phyloP scores from a whole-genome alignment of 345 rosid genomes.

The Salix viminalis region DNA sequence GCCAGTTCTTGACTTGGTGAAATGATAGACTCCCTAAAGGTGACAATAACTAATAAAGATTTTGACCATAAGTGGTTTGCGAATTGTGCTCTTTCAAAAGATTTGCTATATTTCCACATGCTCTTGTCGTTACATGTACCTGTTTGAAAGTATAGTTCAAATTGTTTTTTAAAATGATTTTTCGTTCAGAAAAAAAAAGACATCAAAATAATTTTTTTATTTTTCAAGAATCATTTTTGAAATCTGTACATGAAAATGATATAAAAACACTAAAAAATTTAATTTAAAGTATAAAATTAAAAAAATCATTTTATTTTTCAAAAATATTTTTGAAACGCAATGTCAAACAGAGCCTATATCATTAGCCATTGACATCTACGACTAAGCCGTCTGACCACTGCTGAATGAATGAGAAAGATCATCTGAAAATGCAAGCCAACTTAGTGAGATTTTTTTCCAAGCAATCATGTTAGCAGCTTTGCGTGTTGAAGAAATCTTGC shows the following conservation, averaged over 20 bases:
- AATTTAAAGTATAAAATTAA: too few relatives aligned
- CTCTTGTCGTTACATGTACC: slow-evolving; percentile 7
- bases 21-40: slow-evolving; percentile 18
- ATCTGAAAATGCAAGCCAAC: background rate
- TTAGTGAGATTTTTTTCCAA: background rate
- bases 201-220: too few relatives aligned
- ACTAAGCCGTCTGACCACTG: slow-evolving; percentile 5
- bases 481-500: slow-evolving; percentile 20
- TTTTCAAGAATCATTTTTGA: too few relatives aligned
- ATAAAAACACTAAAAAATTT: too few relatives aligned
- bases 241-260: too few relatives aligned
- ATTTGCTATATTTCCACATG: slow-evolving; percentile 18
- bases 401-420: background rate
- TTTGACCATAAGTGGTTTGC: slow-evolving; percentile 32
- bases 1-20: slow-evolving; percentile 38
- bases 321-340: too few relatives aligned
- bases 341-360: background rate
- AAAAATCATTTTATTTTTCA: too few relatives aligned
- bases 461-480: slow-evolving; percentile 17
- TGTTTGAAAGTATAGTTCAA: too few relatives aligned
- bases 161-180: too few relatives aligned
- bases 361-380: slow-evolving; percentile 21
- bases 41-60: slow-evolving; percentile 10
- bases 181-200: too few relatives aligned
- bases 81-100: slow-evolving; percentile 23